phyloP scores from a whole-genome alignment of 1,284 basidiomycete species.

The Ceratobasidium sp. region DNA sequence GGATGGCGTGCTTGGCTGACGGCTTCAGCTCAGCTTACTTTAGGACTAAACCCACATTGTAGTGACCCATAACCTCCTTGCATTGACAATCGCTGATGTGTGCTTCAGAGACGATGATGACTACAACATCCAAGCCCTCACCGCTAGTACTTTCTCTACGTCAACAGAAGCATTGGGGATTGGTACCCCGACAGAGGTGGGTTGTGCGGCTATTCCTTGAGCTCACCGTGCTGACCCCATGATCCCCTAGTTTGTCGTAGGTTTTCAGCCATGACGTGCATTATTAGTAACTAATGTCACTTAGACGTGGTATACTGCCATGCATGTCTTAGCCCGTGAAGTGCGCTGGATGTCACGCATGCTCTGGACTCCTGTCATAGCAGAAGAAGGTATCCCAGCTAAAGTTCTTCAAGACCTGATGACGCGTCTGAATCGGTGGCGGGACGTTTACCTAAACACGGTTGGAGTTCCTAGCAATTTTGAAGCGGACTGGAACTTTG shows the following conservation, averaged over 20 bases:
- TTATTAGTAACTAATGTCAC: background rate
- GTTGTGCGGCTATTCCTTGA: conserved; percentile 43
- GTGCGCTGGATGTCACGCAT: conserved; percentile 76
- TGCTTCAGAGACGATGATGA: conserved; percentile 63
- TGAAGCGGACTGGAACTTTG: conserved; percentile 86
- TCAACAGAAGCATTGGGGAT: conserved; percentile 42
- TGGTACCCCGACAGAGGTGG: conserved; percentile 60
- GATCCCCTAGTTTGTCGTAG: conserved; percentile 53
- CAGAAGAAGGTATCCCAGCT: conserved; percentile 75
- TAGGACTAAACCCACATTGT: conserved; percentile 67
- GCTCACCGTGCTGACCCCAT: conserved; percentile 31
- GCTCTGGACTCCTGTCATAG: conserved; percentile 76
- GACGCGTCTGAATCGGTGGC: conserved; percentile 71
- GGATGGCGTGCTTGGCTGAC: conserved; percentile 67
- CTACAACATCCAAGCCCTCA: conserved; percentile 60
- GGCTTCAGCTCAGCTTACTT: conserved; percentile 66
- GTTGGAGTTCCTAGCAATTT: conserved; percentile 86
- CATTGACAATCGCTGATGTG: conserved; percentile 54
- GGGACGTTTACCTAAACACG: conserved; percentile 70
- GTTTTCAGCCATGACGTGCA: conserved; percentile 42
- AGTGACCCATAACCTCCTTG: conserved; percentile 51
- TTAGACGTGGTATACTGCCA: conserved; percentile 58
- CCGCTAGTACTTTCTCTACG: conserved; percentile 35
- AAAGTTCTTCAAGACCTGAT: conserved; percentile 66
- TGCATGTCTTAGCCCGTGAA: conserved; percentile 78